Conservation (phyloP, 2,329 filamentous ascomycete species). For the Claviceps purpurea region DNA sequence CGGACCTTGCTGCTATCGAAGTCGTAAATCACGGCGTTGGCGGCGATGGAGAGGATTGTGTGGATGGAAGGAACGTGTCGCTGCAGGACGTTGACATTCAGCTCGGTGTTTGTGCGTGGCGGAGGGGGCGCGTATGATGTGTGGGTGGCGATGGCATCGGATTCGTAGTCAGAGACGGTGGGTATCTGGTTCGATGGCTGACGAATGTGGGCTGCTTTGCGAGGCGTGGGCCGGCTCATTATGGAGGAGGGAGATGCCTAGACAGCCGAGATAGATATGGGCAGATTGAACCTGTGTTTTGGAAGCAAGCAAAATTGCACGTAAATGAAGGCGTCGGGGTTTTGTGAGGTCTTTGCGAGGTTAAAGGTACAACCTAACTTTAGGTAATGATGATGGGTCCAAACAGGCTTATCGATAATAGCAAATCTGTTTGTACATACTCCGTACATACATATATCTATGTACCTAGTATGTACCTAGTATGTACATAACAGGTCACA, state of each 20-base stretch:
- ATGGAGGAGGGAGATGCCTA: background rate
- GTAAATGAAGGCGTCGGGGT: no score
- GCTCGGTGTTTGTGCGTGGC: constrained; percentile 64
- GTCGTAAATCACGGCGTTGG: constrained; percentile 75
- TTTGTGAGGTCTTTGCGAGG: no score
- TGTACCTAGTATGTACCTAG: no score
- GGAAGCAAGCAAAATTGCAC: no score
- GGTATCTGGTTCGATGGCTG: constrained; percentile 27
- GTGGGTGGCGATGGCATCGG: constrained; percentile 38
- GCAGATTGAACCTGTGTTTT: no score
- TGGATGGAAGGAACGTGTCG: constrained; percentile 66
- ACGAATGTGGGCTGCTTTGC: constrained; percentile 25
- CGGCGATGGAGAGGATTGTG: constrained; percentile 64
- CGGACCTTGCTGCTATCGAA: constrained; percentile 50
- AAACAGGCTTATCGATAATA: no score
- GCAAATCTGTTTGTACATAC: no score
- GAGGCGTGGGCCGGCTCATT: constrained; percentile 33
- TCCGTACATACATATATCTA: no score
- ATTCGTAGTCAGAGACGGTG: constrained; percentile 49
- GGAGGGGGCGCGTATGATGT: constrained; percentile 29
- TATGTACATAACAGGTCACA: no score
- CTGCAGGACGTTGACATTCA: constrained; percentile 74
- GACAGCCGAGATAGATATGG: background rate
- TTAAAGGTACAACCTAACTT: no score
- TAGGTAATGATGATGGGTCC: no score